Evolutionary conservation across 495 filamentous ascomycete genomes (phyloP).

Genomic region (Penicillium ucsense): DNA sequence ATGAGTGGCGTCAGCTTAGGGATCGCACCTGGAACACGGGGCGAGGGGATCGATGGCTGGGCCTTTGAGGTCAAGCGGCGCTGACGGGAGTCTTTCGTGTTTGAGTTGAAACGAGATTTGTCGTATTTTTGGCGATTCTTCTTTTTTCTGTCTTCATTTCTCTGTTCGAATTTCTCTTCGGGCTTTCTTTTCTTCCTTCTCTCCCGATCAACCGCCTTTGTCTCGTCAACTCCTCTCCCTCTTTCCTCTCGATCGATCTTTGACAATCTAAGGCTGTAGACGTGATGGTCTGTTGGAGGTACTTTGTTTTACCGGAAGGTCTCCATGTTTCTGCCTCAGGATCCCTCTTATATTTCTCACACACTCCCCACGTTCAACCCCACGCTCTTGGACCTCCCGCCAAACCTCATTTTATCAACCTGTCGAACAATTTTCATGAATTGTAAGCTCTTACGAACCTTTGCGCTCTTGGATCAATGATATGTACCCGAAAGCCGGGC

Average conservation of each 20-base stretch:
- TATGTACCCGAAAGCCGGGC: constrained; percentile 4
- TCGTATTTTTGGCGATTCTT: constrained; percentile 3
- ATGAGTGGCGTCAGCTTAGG: constrained; percentile 74
- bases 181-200: background rate
- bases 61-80: constrained; percentile 81
- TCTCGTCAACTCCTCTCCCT: background rate
- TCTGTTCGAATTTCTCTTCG: background rate
- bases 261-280: constrained; percentile 5
- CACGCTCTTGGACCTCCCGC: background rate
- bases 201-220: background rate
- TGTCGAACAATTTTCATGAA: constrained; percentile 1
- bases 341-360: too few relatives aligned
- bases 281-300: constrained; percentile 1
- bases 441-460: constrained; percentile 17
- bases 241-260: background rate
- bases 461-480: constrained; percentile 3
- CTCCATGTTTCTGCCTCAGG: too few relatives aligned
- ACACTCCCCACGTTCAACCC: too few relatives aligned
- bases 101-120: constrained; percentile 2
- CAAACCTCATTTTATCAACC: background rate
- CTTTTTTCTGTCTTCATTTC: background rate
- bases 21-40: constrained; percentile 66
- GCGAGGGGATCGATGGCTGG: constrained; percentile 96
- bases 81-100: constrained; percentile 20
- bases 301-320: constrained; percentile 5